A percentile compares a stretch with the other conserved stretches of the same genome.
These are phyloP conservation scores for Talaromyces amestolkiae DNA, from an alignment of 2,329 filamentous ascomycete species.

Conservation along the genomic window DNA sequence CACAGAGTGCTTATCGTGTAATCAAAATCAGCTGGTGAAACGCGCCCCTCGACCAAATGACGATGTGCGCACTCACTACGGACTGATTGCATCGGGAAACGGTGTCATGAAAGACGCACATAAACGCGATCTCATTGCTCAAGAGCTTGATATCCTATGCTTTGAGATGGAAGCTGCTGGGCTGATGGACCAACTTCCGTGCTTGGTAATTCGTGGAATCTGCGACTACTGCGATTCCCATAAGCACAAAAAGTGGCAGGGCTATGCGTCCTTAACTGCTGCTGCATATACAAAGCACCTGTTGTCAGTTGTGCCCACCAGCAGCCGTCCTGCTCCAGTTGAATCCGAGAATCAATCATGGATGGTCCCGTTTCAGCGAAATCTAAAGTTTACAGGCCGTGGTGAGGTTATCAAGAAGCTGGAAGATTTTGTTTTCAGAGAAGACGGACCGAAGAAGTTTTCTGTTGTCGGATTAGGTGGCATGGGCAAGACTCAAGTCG, in stretches of 20 bases:
- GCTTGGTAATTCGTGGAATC: background rate
- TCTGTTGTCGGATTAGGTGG: background rate
- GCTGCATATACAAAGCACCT: background rate
- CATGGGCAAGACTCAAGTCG: conserved; percentile 18
- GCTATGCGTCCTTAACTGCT: background rate
- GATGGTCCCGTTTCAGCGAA: conserved; percentile 19
- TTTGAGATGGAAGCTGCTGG: conserved; percentile 4
- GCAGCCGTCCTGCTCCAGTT: background rate
- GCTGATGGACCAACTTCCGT: background rate
- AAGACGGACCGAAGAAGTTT: background rate
- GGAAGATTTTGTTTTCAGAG: background rate
- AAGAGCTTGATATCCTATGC: background rate
- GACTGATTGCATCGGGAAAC: conserved; percentile 29
- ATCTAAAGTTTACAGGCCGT: background rate
- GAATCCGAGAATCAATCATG: conserved; percentile 13
- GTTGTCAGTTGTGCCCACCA: background rate
- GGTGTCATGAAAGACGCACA: conserved; percentile 20
- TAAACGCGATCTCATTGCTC: background rate
- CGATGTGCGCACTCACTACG: conserved; percentile 25
- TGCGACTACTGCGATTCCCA: background rate
- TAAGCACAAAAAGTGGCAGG: background rate
- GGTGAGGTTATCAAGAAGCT: background rate
- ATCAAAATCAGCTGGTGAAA: background rate
- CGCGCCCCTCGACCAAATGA: conserved; percentile 19
- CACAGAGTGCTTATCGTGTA: background rate